phyloP scores from a whole-genome alignment of 805 yeast species.

The Naumovozyma castellii region DNA sequence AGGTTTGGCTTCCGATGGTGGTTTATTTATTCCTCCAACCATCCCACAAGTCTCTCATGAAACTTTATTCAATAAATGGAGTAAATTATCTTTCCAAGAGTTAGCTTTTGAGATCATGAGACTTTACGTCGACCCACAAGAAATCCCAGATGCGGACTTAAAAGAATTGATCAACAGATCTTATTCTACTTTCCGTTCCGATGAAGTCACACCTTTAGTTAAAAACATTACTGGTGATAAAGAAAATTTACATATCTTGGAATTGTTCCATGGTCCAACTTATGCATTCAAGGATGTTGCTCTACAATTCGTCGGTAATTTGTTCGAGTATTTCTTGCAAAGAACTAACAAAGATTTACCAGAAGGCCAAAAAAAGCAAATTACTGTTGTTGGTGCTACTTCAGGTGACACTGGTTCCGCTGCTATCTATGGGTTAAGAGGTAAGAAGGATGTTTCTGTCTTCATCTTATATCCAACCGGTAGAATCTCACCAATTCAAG shows the following conservation, averaged over 20 bases:
- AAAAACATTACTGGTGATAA: slow-evolving; percentile 44
- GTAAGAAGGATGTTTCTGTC: slow-evolving; percentile 95
- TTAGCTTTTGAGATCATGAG: slow-evolving; percentile 82
- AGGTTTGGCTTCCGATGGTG: slow-evolving; percentile 96
- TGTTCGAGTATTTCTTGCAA: slow-evolving; percentile 82
- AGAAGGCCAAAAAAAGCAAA: slow-evolving; percentile 55
- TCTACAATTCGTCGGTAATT: slow-evolving; percentile 91
- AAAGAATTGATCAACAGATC: slow-evolving; percentile 54
- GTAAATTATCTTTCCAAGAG: slow-evolving; percentile 66
- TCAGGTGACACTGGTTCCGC: slow-evolving; percentile 99
- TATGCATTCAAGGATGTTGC: slow-evolving; percentile 99
- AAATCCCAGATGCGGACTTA: slow-evolving; percentile 66
- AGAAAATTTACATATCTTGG: slow-evolving; percentile 64
- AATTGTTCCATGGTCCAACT: slow-evolving; percentile 97
- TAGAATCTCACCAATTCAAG: slow-evolving; percentile 94
- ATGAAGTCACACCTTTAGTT: slow-evolving; percentile 78
- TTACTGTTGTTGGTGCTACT: slow-evolving; percentile 98
- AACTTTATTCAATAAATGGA: slow-evolving; percentile 58
- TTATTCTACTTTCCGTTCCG: slow-evolving; percentile 83
- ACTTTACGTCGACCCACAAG: slow-evolving; percentile 59
- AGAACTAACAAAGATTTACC: slow-evolving; percentile 55
- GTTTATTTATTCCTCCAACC: slow-evolving; percentile 77
- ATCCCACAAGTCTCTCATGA: slow-evolving; percentile 58
- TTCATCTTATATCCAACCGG: slow-evolving; percentile 96
- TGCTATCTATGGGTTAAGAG: slow-evolving; percentile 94